Conservation (phyloP, 768 basidiomycete species). For the Kwoniella heveanensis region DNA sequence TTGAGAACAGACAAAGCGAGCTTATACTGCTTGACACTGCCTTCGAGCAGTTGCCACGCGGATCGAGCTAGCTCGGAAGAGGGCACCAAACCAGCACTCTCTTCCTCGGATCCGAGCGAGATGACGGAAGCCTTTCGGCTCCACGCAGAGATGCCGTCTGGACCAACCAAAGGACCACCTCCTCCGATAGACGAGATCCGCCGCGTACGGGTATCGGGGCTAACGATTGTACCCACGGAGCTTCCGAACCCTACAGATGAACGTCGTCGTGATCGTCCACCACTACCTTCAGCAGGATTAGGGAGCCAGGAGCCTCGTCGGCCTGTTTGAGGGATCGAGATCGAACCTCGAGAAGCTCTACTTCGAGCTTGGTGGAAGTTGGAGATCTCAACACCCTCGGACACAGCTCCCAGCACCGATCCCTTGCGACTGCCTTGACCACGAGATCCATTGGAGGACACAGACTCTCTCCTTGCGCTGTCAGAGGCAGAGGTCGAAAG, state of each 20-base stretch:
- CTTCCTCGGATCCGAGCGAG: conserved; percentile 38
- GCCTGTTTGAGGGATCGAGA: conserved; percentile 20
- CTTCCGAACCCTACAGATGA: conserved; percentile 12
- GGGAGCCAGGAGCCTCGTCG: conserved; percentile 48
- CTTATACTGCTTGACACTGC: conserved; percentile 53
- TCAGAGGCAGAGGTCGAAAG: not conserved
- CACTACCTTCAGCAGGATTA: conserved; percentile 2
- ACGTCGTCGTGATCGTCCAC: conserved; percentile 13
- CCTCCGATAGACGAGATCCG: conserved; percentile 41
- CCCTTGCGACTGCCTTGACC: conserved; percentile 26
- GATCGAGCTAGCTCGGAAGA: conserved; percentile 46
- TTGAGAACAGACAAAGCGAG: conserved; percentile 48
- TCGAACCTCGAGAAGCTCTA: conserved; percentile 18
- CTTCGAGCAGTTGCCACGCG: conserved; percentile 51
- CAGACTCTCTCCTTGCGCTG: conserved; percentile 11
- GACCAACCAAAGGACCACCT: conserved; percentile 33
- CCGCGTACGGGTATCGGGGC: conserved; percentile 19
- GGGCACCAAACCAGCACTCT: conserved; percentile 29
- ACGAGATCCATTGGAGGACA: conserved; percentile 16
- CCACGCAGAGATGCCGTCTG: conserved; percentile 52
- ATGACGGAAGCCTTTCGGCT: conserved; percentile 52
- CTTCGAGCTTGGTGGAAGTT: conserved; percentile 23
- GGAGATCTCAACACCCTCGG: conserved; percentile 25
- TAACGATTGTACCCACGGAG: conserved; percentile 4
- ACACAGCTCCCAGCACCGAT: conserved; percentile 26